Base-by-base conservation (phyloP, 2,329 filamentous ascomycete genomes). In the Macroventuria anomochaeta region DNA sequence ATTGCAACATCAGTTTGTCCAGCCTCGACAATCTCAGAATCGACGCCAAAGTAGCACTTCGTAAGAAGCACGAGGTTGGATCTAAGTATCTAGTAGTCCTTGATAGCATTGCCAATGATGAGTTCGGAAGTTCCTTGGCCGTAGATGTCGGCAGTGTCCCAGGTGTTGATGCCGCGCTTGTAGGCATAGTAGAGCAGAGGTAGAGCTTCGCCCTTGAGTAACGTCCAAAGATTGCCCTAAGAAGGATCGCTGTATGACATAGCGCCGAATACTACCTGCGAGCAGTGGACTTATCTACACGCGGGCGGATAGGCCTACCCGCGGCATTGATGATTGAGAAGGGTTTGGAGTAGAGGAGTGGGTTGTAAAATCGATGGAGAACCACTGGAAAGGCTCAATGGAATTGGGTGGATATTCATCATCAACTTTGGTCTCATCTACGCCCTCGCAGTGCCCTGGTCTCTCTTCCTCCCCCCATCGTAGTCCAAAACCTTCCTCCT, bases 401-500 rank as follows among this genome's bases (percentile, higher is more conserved):
- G n/a, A n/a, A n/a, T n/a, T n/a, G n/a, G n/a, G n/a, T n/a, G n/a
- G n/a, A n/a, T n/a, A n/a, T n/a, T n/a, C n/a, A n/a, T n/a, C n/a
- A n/a, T n/a, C n/a, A n/a, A n/a, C n/a, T n/a, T n/a, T n/a, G n/a
- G n/a, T n/a, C n/a, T n/a, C n/a, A n/a, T 32, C 13, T 20, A 47
- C 7, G n/a, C 26, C n/a, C 26, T 25, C 10, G 25, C 33, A 7
- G 23, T 34, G 6, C 21, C 18, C 23, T n/a, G n/a, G n/a, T n/a
- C n/a, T n/a, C n/a, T 36, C 32, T 36, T 25, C 23, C 26, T 39
- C 21, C 52, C 59, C 54, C 55, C 55, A 17, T 71, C 69, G 46
- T 71, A 76, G 61, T 82, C 76, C 57, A 81, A 28, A 3, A 82
- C 75, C 43, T 69, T 73, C 59, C 80, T 68, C 64, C 70, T 59